Percentiles rank a stretch among this genome's conserved stretches.
Conservation (phyloP, 2,329 filamentous ascomycete species). For the Fusarium sp. region DNA sequence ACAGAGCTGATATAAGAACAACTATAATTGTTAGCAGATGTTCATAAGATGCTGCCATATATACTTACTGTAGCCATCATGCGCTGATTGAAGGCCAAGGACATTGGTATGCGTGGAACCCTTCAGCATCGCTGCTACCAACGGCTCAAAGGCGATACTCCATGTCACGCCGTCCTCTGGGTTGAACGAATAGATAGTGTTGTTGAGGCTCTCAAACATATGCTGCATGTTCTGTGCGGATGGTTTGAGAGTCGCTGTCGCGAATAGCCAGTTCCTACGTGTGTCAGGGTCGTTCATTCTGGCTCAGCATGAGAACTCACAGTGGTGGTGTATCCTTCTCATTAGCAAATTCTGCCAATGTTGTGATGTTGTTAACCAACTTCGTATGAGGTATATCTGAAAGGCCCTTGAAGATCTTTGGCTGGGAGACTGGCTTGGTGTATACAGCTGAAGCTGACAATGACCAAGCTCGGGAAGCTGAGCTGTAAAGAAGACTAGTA, state of each 20-base stretch:
- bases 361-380: not conserved
- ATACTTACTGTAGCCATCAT: not conserved
- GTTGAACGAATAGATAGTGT: rapidly evolving
- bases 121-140: not conserved
- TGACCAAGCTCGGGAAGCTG: not conserved
- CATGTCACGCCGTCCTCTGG: not conserved
- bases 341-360: not conserved
- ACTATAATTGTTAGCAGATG: not conserved
- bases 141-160: not conserved
- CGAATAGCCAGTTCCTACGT: not conserved
- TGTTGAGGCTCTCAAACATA: not conserved
- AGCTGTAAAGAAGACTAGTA: not conserved
- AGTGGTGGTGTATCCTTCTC: not conserved
- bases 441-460: not conserved
- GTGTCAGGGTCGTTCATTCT: rapidly evolving
- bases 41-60: rapidly evolving
- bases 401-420: not conserved
- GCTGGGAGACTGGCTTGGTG: not conserved
- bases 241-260: not conserved
- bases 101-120: not conserved
- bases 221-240: not conserved
- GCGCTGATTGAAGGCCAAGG: not conserved
- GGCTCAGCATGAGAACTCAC: not conserved
- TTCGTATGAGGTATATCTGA: not conserved
- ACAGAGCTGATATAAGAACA: not conserved